Base-by-base conservation (phyloP, 2,329 filamentous ascomycete species). In the Aureobasidium melanogenum region DNA sequence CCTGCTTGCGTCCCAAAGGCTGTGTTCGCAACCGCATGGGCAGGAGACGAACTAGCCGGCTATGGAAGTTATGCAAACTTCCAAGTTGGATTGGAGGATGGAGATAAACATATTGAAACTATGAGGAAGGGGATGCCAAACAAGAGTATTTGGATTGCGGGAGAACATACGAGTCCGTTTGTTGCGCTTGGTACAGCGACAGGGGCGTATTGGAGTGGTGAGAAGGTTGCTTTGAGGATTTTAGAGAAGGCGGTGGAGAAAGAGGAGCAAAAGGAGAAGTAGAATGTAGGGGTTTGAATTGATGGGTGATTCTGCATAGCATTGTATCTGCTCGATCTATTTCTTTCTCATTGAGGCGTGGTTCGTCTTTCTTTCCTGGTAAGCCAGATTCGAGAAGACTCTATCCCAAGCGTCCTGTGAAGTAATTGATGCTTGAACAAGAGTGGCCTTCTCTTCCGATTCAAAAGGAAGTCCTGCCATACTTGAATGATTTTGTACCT, bases 201-300 rank as follows among this genome's bases (percentile, higher is more conserved):
- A 0, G 93, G 93, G 0, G 93, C 93, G 12, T 97, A 91, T 72
- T 96, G 90, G 90, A 91, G 88, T 71, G 92, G 92, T 1, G 90
- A 96, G 76, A 82, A 81, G 22, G 88, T 91, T 36, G 91, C 82
- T 1, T 81, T 78, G 71, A 82, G 85, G 69, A 83, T 91, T 26
- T 38, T 59, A 22, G 55, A 56, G 32, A 39, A n/a, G 3, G 30
- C 19, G 38, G 50, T 19, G 26, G 47, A 6, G 41, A 47, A 15
- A 19, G n/a, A 14, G 30, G 8, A 7, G 1, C 5, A 1, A 15
- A 47, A n/a, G 12, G 22, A 8, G 41, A 39, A 10, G 28, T 9
- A 12, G 5, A 12, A 32, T 32, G 30, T 8, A 32, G 30, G 10
- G 30, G 9, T 32, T 32, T 8, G 5, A 30, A 8, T 8, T 30